phyloP scores from a whole-genome alignment of 2,329 filamentous ascomycete genomes.

The Talaromyces islandicus region DNA sequence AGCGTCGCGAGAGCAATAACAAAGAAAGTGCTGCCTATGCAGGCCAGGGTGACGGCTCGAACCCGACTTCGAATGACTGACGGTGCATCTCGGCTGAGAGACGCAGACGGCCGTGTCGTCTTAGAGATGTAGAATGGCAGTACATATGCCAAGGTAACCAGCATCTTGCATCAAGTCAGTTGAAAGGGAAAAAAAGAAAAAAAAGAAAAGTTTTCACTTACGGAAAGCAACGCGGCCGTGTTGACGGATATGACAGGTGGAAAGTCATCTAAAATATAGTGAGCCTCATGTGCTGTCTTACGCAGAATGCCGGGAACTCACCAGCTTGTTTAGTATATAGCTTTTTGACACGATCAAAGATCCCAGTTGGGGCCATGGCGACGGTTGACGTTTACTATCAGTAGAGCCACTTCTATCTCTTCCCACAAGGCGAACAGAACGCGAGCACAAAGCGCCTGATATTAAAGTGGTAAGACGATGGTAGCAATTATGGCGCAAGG shows the following conservation, averaged over 20 bases:
- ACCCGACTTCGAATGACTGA: slow-evolving; percentile 84
- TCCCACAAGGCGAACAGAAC: neutral
- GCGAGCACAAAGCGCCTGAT: neutral
- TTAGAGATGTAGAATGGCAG: slow-evolving; percentile 81
- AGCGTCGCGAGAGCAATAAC: slow-evolving; percentile 63
- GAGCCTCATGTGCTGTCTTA: neutral
- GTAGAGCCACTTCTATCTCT: neutral
- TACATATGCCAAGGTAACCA: slow-evolving; percentile 86
- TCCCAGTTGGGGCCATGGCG: slow-evolving; percentile 27
- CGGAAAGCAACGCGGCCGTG: slow-evolving; percentile 33
- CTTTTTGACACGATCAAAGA: slow-evolving; percentile 26
- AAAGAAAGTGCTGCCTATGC: slow-evolving; percentile 58
- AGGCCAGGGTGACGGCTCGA: slow-evolving; percentile 71
- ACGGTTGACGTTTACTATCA: neutral
- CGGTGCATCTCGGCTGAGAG: slow-evolving; percentile 77
- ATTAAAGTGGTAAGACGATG: neutral
- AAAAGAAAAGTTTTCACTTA: slow-evolving; percentile 17
- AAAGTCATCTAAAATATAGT: neutral
- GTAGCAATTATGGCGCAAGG: neutral
- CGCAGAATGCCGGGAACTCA: slow-evolving; percentile 11
- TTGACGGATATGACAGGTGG: slow-evolving; percentile 7
- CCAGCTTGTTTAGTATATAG: slow-evolving; percentile 27
- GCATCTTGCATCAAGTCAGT: slow-evolving; percentile 44
- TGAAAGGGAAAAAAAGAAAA: neutral
- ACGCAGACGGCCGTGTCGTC: slow-evolving; percentile 70